Base-by-base conservation (phyloP, 495 filamentous ascomycete species). In the Penicillium mononematosum region DNA sequence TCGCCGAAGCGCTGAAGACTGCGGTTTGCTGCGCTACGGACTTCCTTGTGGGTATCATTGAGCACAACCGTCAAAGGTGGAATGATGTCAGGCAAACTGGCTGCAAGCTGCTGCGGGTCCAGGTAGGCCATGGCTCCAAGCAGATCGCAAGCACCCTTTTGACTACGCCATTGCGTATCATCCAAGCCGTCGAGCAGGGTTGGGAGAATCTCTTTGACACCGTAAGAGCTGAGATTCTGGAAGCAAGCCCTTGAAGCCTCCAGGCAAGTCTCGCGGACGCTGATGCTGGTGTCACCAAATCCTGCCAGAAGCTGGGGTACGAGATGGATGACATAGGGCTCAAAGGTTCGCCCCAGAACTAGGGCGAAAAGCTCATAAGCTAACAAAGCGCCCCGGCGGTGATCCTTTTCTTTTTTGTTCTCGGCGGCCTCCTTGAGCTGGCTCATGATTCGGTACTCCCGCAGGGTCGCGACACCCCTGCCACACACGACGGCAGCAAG, bases 121-220 rank as follows among this genome's bases (percentile, higher is more conserved):
- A 98, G 82, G 68, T 98, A 98, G 10, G 94, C 95, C 93, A 98
- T 98, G 53, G 93, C 93, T 66, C 94, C 94, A 19, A 98, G 82
- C 10, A 95, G 82, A 64, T 98, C 94, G 63, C 94, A 98, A 51
- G 94, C 94, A 60, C 94, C 94, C 74, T 96, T 97, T 70, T 98
- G 97, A 75, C 90, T 96, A 63, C 94, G 86, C 94, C 94, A 98
- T 69, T 97, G 94, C 31, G 88, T 83, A 48, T 98, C 95, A 54
- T 96, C 91, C 12, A 98, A 84, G 45, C 94, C 95, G 59, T 96
- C 88, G 20, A 98, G 83, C 5, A 98, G 82, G 19, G 88, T 96
- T 2, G 94, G 94, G 41, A 98, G 75, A 65, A 98, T 90, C 53
- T 92, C 78, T 75, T 97, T 96, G 34, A 98, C 94, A 64, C 94